Evolutionary conservation across 768 basidiomycete species (phyloP).

Genomic region (Psilocybe cyanescens): DNA sequence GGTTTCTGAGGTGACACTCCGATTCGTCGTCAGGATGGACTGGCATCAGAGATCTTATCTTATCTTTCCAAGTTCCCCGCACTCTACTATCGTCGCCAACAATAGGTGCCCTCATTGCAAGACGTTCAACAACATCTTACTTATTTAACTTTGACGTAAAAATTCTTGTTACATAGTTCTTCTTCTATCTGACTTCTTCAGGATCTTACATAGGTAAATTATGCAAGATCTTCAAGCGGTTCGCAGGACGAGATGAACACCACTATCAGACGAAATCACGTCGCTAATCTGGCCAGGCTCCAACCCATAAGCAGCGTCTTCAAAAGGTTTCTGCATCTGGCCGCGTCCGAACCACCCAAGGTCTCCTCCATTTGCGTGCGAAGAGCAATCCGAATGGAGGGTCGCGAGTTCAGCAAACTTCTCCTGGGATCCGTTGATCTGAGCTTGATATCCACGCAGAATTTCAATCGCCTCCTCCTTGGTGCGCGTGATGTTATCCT

Average conservation of each 20-base stretch:
- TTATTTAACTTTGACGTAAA: neutral
- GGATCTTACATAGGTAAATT: neutral
- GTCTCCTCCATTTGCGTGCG: slow-evolving; percentile 82
- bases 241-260: slow-evolving; percentile 91
- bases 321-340: slow-evolving; percentile 98
- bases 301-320: slow-evolving; percentile 81
- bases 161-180: neutral
- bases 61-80: neutral
- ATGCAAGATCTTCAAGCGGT: slow-evolving; percentile 57
- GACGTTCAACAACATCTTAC: neutral
- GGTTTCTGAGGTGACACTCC: neutral
- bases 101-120: no score
- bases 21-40: neutral
- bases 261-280: slow-evolving; percentile 88
- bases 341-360: slow-evolving; percentile 84
- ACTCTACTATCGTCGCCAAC: no score
- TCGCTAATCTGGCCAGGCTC: slow-evolving; percentile 79
- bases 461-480: slow-evolving; percentile 91
- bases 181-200: neutral
- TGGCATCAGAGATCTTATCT: slow-evolving; percentile 6
- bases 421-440: slow-evolving; percentile 58
- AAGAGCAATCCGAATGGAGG: slow-evolving; percentile 87
- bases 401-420: slow-evolving; percentile 81
- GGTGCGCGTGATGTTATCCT: slow-evolving; percentile 81
- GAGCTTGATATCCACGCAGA: slow-evolving; percentile 61